Evolutionary conservation across 495 filamentous ascomycete genomes (phyloP), one percentile per base, ranked within the genome.

Genomic region (Talaromyces wortmannii): DNA sequence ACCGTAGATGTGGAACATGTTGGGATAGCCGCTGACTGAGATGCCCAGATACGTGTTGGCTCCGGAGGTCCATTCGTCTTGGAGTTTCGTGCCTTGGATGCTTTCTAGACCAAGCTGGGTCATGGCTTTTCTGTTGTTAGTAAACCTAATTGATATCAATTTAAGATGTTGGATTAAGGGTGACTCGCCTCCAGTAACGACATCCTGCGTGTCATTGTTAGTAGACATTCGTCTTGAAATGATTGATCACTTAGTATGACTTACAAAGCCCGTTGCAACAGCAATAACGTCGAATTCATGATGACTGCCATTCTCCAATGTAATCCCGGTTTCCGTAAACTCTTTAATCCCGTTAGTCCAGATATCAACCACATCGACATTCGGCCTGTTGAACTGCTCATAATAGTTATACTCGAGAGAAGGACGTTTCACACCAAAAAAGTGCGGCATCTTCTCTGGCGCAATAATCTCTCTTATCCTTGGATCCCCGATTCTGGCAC

Each of bases 321-420:
- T 59, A 44, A 83, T 70, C 3, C 79, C 78, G 1, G 63, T 72
- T 45, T 76, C 66, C 54, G 61, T 77, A 43, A 64, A 71, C 52
- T 67, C 62, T 58, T 59, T 63, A 40, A 87, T 79, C 0, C 76
- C 70, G 55, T 79, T 80, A 0, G 61, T 42, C 2, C 74, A 70
- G 53, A 78, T 73, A 60, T 81, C 67, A 31, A 86, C 68, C 10
- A 86, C 45, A 30, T 82, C 65, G 15, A 85, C 80, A 55, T 77
- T 78, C 0, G 71, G 66, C 15, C 67, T 62, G 55, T 85, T 80
- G 65, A 85, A 80, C 36, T 75, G 70, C 57, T 85, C 82, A 55
- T 77, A 85, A 64, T 79, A 86, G 45, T 76, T 64, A 18, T 67
- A 55, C 55, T 85, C 81, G 5, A 86, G 68, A 13, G 70, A 77